Evolutionary conservation across 257 asterid genomes (phyloP).

Genomic region (Solanum bukasovii): DNA sequence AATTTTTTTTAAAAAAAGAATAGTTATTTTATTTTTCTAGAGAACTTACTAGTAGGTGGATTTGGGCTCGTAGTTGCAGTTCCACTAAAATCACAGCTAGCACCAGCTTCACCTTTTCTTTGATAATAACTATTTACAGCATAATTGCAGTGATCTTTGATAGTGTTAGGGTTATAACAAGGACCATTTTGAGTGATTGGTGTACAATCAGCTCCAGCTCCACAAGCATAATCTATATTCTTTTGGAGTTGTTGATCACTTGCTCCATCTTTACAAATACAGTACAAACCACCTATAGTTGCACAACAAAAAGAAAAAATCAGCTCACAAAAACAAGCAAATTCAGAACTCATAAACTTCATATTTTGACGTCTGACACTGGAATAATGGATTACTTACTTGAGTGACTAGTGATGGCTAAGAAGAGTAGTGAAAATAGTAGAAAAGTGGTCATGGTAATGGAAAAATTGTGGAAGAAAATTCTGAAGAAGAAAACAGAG

Average conservation of each 20-base stretch:
- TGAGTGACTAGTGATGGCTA: slow-evolving; percentile 39
- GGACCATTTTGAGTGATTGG: slow-evolving; percentile 48
- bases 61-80: slow-evolving; percentile 34
- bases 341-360: background rate
- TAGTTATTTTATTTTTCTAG: background rate
- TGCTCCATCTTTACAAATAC: slow-evolving; percentile 51
- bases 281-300: slow-evolving; percentile 44
- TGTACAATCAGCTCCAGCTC: slow-evolving; percentile 69
- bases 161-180: slow-evolving; percentile 65
- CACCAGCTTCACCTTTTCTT: slow-evolving; percentile 26
- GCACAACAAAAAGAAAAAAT: background rate
- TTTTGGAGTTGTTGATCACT: slow-evolving; percentile 38
- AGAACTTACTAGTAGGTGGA: slow-evolving; percentile 41
- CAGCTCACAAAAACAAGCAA: background rate
- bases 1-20: fast-evolving
- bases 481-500: background rate
- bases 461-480: background rate
- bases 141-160: slow-evolving; percentile 73
- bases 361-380: background rate
- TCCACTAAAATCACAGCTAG: slow-evolving; percentile 61
- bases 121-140: slow-evolving; percentile 90
- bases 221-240: slow-evolving; percentile 86
- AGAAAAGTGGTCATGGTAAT: slow-evolving; percentile 40
- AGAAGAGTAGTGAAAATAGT: slow-evolving; percentile 32
- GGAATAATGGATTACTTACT: slow-evolving; percentile 6